Evolutionary conservation across 139 green algal genomes (phyloP).

Genomic region (Axilococcus clingmanii): DNA sequence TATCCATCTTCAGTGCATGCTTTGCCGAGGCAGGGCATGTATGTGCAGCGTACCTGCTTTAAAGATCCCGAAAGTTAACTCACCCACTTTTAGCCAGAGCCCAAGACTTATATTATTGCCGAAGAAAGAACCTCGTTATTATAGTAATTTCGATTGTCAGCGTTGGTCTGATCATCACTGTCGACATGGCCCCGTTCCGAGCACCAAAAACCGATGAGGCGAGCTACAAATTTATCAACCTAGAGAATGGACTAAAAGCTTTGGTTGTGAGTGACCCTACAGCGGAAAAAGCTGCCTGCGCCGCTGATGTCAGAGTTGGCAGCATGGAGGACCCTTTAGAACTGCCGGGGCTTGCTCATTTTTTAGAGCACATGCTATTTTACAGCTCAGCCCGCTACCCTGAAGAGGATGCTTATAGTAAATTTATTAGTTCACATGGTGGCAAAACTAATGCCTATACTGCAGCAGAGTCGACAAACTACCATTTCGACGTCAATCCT

Average conservation of each 20-base stretch:
- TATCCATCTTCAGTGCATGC: too few relatives aligned
- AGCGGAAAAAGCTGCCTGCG: conserved; percentile 76
- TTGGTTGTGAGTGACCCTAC: conserved; percentile 57
- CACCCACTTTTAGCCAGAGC: too few relatives aligned
- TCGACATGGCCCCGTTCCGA: background rate
- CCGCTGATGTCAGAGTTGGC: conserved; percentile 67
- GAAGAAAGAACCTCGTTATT: too few relatives aligned
- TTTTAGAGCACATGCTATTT: conserved; percentile 91
- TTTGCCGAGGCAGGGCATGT: too few relatives aligned
- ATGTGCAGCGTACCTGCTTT: too few relatives aligned
- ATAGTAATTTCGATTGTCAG: too few relatives aligned
- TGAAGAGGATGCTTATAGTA: conserved; percentile 29
- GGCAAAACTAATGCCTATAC: conserved; percentile 88
- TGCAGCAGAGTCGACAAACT: conserved; percentile 72
- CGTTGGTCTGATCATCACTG: background rate
- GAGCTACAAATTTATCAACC: conserved; percentile 39
- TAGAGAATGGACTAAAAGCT: conserved; percentile 55
- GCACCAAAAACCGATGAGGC: conserved; percentile 35
- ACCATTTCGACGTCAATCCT: conserved; percentile 81
- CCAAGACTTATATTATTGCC: too few relatives aligned
- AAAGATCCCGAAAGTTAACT: too few relatives aligned
- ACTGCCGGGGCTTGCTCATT: conserved; percentile 74
- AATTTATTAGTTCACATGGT: conserved; percentile 55
- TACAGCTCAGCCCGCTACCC: conserved; percentile 76
- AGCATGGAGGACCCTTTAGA: conserved; percentile 60